Percentiles rank a stretch among this genome's conserved stretches.
Conservation (phyloP, 23 red algal genomes). For the Chondrus crispus region DNA sequence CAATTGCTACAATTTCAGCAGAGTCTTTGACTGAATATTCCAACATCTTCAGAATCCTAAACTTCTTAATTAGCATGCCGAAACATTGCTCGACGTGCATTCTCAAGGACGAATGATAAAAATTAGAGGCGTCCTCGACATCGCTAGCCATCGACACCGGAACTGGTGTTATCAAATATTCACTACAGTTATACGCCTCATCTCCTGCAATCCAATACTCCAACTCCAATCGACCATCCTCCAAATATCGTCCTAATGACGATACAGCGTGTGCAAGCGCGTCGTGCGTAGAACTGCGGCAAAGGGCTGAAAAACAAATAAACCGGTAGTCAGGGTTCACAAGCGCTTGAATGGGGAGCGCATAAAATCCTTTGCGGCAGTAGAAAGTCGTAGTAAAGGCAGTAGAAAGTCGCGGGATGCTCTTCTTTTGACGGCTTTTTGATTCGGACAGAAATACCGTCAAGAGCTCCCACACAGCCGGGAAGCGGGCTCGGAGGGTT, state of each 20-base stretch:
- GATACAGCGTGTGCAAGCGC: background rate
- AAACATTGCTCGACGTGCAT: background rate
- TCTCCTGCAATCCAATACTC: background rate
- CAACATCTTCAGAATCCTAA: background rate
- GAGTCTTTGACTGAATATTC: background rate
- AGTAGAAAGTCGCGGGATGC: background rate
- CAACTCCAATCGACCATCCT: background rate
- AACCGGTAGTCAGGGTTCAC: background rate
- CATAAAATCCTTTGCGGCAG: conserved; percentile 1
- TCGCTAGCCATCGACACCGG: background rate
- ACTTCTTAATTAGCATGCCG: background rate
- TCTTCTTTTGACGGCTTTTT: background rate
- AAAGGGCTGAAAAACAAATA: background rate
- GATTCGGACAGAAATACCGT: background rate
- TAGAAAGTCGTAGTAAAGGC: background rate
- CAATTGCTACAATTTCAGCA: background rate
- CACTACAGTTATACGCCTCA: background rate
- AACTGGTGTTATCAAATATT: background rate
- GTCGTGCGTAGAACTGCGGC: background rate
- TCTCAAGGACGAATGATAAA: background rate
- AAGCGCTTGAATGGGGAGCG: background rate
- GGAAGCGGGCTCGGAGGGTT: background rate
- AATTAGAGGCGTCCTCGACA: background rate
- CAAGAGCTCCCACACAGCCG: background rate
- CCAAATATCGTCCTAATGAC: background rate